phyloP scores from a whole-genome alignment of 352 stramenopile genomes.

The Hyaloperonospora arabidopsidis region DNA sequence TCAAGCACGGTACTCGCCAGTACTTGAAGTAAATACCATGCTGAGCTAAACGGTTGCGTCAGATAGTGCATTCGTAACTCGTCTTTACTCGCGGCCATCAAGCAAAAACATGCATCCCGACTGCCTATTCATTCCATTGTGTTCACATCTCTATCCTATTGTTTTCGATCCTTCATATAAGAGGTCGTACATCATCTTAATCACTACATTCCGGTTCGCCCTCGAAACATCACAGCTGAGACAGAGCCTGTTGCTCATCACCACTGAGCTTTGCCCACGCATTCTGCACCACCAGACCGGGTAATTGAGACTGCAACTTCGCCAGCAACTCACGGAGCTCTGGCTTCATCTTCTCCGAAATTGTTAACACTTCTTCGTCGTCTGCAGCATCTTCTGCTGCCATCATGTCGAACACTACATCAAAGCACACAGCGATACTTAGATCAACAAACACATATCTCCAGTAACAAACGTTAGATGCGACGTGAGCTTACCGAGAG shows the following conservation, averaged over 20 bases:
- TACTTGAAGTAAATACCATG: not conserved
- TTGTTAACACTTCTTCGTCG: constrained; percentile 63
- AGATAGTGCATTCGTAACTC: no score
- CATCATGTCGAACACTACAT: constrained; percentile 50
- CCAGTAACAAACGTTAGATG: constrained; percentile 10
- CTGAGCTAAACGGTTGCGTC: no score
- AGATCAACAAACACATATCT: constrained; percentile 4
- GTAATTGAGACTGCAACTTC: constrained; percentile 63
- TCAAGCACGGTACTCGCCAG: no score
- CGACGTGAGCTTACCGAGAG: constrained; percentile 46
- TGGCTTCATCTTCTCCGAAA: constrained; percentile 51
- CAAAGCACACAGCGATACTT: constrained; percentile 4
- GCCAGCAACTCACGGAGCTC: constrained; percentile 54
- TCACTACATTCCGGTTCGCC: no score
- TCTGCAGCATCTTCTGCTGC: constrained; percentile 51
- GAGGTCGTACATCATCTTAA: no score
- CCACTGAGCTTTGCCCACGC: constrained; percentile 63
- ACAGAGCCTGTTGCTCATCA: constrained; percentile 65
- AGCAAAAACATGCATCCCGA: no score
- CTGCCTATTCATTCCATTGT: no score
- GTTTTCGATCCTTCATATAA: constrained; percentile 5
- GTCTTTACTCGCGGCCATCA: no score
- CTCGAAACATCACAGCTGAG: constrained; percentile 36
- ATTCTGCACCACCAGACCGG: constrained; percentile 46
- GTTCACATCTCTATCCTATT: constrained; percentile 7